phyloP scores from a whole-genome alignment of 2,329 filamentous ascomycete genomes.

The Venturia aucupariae region DNA sequence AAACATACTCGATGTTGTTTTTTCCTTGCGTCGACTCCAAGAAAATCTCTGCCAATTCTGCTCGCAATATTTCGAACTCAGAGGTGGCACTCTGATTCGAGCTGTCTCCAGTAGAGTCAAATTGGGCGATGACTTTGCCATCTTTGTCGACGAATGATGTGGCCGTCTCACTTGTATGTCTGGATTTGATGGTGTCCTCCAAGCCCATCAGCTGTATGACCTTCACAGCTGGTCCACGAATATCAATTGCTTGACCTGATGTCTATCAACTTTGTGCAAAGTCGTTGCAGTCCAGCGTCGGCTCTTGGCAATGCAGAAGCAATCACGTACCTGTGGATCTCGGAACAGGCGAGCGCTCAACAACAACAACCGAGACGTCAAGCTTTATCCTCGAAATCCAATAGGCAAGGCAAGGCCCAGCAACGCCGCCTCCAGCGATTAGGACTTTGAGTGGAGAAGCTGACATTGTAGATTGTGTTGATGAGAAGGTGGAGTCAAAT shows the following conservation, averaged over 20 bases:
- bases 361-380: slow-evolving; percentile 25
- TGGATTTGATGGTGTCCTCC: slow-evolving; percentile 31
- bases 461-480: not conserved
- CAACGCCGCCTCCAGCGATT: slow-evolving; percentile 13
- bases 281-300: not conserved
- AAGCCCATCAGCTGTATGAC: slow-evolving; percentile 45
- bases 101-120: slow-evolving; percentile 29
- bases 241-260: slow-evolving; percentile 44
- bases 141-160: slow-evolving; percentile 36
- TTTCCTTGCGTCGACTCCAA: slow-evolving; percentile 18
- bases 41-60: slow-evolving; percentile 33
- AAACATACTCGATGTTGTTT: slow-evolving; percentile 25
- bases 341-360: slow-evolving; percentile 34
- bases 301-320: not conserved
- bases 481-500: not conserved
- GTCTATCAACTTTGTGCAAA: not conserved
- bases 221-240: slow-evolving; percentile 43
- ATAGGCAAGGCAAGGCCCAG: slow-evolving; percentile 13
- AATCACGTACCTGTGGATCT: slow-evolving; percentile 26
- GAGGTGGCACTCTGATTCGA: slow-evolving; percentile 38
- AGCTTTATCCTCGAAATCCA: slow-evolving; percentile 6
- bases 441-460: not conserved
- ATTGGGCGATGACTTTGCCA: slow-evolving; percentile 11
- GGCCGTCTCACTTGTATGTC: slow-evolving; percentile 40
- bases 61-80: slow-evolving; percentile 53